These are phyloP conservation scores for Capsicum baccatum DNA, from an alignment of 257 asterid genomes.

Conservation along the genomic window DNA sequence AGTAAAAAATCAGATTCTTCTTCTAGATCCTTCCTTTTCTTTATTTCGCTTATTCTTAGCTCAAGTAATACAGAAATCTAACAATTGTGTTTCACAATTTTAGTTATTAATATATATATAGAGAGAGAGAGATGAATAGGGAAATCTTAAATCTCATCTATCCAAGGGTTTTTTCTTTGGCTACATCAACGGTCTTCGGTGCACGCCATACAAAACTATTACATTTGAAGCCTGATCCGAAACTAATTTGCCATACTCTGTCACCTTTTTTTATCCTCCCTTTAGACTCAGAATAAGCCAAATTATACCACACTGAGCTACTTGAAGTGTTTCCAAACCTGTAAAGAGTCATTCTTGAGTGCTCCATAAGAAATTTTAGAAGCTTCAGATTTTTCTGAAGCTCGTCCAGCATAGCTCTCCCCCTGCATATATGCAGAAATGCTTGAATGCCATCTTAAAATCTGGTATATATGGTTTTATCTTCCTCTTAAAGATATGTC, in stretches of 20 bases:
- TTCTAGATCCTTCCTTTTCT: too few relatives aligned
- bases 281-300: conserved; percentile 37
- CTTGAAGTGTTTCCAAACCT: conserved; percentile 42
- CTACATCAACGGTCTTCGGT: not conserved
- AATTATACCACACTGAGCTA: conserved; percentile 41
- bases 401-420: conserved; percentile 32
- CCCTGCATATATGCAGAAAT: conserved; percentile 18
- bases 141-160: conserved; percentile 13
- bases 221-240: conserved; percentile 46
- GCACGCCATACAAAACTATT: conserved; percentile 40
- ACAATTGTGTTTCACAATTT: not conserved
- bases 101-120: not conserved
- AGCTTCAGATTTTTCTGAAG: conserved; percentile 34
- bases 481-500: conserved; percentile 32
- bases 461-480: conserved; percentile 27
- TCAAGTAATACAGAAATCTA: too few relatives aligned
- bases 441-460: conserved; percentile 36
- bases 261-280: conserved; percentile 42
- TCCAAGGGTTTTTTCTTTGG: not conserved
- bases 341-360: conserved; percentile 35
- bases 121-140: not conserved
- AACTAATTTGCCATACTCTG: conserved; percentile 39
- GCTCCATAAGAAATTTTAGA: conserved; percentile 34
- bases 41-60: too few relatives aligned
- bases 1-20: too few relatives aligned